phyloP scores from a whole-genome alignment of 768 basidiomycete species.

The Imleria badia region DNA sequence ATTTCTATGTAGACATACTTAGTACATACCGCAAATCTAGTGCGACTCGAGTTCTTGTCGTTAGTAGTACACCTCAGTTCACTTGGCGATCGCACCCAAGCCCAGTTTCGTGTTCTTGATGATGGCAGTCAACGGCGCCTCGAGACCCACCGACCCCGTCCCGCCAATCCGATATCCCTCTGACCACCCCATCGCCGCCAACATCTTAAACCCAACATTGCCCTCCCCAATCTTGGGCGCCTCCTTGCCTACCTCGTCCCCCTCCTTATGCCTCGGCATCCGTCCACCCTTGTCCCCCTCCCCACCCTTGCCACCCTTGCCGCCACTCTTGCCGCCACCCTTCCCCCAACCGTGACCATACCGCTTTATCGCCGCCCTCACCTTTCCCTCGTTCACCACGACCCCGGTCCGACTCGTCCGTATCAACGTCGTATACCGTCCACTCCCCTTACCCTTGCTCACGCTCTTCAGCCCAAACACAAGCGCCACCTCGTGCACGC shows the following conservation, averaged over 20 bases:
- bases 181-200: constrained; percentile 89
- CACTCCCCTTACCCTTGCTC: constrained; percentile 69
- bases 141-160: constrained; percentile 54
- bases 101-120: constrained; percentile 87
- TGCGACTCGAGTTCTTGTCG: constrained; percentile 9
- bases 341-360: constrained; percentile 33
- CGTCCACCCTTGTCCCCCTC: constrained; percentile 14
- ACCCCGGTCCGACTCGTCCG: constrained; percentile 64
- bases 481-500: constrained; percentile 76
- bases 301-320: constrained; percentile 10
- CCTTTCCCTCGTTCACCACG: constrained; percentile 56
- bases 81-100: constrained; percentile 74
- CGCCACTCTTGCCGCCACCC: no score
- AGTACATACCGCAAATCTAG: constrained; percentile 10
- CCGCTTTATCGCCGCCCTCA: constrained; percentile 44
- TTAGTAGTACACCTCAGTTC: no score
- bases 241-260: constrained; percentile 86
- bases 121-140: constrained; percentile 75
- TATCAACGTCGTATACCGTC: constrained; percentile 72
- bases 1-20: constrained; percentile 14
- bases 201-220: constrained; percentile 86
- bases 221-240: constrained; percentile 78
- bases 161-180: constrained; percentile 80
- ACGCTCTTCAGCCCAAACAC: constrained; percentile 77
- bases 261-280: constrained; percentile 65